Conservation (phyloP, 257 asterid genomes). For the Solanum phureja region DNA sequence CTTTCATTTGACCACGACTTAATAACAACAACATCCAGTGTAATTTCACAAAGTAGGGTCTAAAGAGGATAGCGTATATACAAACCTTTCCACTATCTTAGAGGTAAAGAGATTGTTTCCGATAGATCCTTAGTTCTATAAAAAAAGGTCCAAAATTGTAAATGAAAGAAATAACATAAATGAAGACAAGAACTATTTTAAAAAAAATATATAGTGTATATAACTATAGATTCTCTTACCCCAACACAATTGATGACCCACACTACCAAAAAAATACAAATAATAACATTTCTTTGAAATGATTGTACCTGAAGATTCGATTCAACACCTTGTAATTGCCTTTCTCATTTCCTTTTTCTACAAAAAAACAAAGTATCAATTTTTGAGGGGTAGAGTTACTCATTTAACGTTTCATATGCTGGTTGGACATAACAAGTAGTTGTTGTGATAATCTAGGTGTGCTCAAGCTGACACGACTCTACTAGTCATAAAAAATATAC, state of each 20-base stretch:
- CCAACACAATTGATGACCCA: not conserved
- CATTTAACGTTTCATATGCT: not conserved
- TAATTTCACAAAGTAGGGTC: not conserved
- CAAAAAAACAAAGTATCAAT: not conserved
- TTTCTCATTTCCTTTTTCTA: not conserved
- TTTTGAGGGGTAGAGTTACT: not conserved
- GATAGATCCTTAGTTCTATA: not conserved
- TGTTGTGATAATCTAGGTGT: not conserved
- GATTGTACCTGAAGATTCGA: not conserved
- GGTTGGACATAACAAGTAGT: not conserved
- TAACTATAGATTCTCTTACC: not conserved
- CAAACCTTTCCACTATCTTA: fast-evolving
- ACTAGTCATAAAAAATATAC: not conserved
- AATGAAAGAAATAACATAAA: fast-evolving
- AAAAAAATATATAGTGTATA: too few relatives aligned
- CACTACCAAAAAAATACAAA: not conserved
- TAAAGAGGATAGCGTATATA: not conserved
- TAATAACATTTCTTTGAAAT: not conserved
- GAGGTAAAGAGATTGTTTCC: fast-evolving
- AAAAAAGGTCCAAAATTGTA: not conserved
- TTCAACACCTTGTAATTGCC: not conserved
- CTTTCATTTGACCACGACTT: not conserved
- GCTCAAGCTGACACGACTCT: not conserved
- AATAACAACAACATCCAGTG: not conserved
- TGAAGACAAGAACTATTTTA: too few relatives aligned